Base-by-base conservation (phyloP, 805 yeast species). In the Ogataea populi-albae region DNA sequence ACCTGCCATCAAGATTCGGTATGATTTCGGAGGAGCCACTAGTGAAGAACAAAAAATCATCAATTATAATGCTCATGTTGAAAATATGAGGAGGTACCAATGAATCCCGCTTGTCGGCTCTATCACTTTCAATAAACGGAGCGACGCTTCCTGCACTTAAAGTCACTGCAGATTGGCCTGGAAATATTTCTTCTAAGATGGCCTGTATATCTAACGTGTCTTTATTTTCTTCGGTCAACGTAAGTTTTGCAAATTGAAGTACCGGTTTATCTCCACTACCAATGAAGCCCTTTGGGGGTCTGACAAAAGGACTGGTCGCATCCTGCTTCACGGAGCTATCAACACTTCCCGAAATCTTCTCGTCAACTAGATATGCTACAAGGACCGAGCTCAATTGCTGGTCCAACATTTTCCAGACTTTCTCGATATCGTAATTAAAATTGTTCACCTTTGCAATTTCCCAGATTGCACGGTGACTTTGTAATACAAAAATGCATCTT, bases 31-130 rank as follows among this genome's bases (percentile, higher is more conserved):
- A 62, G 1, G 84, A 64, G 2, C 85, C 79, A 29, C 84, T 79
- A 17, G 78, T 66, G 51, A 86, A 86, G 9, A 78, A 62, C 31
- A 86, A 67, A 24, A 86, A 77, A 24, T 85, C 80, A 38, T 84
- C 95, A 32, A 86, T 59, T 11, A 88, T 72, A 4, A 84, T 71
- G 45, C 89, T 72, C 81, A 89, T 86, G 50, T 88, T 86, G 59
- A 83, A 79, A 11, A 87, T 71, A 50, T 78, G 79, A 2, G 86
- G 78, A 1, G 79, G 77, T 2, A 85, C 83, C 24, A 86, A 59
- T 3, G 79, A 70, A 41, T 81, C 79, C 35, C 81, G 80, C 46
- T 74, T 71, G 16, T 77, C 67, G 40, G 40, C 18, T 3, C 74
- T 64, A 44, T 79, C 86, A 42, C 69, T 77, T 27, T 79, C 78